Evolutionary conservation across 164 flowering plant genomes (phyloP).

Genomic region (Berberis vulgaris): DNA sequence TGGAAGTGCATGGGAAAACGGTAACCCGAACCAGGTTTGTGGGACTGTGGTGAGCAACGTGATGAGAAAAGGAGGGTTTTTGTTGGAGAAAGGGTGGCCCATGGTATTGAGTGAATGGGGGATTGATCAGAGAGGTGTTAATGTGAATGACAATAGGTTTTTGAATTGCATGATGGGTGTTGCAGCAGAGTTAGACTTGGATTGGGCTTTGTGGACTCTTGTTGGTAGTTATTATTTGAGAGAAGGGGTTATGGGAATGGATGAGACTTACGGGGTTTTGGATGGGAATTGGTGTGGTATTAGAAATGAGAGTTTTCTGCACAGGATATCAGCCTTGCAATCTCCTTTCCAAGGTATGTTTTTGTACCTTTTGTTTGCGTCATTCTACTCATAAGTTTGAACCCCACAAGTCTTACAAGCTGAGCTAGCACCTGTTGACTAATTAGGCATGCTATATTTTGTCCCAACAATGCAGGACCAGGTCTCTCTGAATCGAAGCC

Average conservation of each 20-base stretch:
- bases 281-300: conserved; percentile 44
- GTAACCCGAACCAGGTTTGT: conserved; percentile 64
- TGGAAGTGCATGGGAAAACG: conserved; percentile 44
- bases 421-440: not conserved
- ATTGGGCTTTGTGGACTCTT: conserved; percentile 76
- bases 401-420: not conserved
- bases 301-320: conserved; percentile 44
- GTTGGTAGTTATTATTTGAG: conserved; percentile 71
- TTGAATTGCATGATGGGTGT: conserved; percentile 58
- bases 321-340: conserved; percentile 46
- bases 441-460: not conserved
- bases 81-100: conserved; percentile 61
- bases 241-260: conserved; percentile 48
- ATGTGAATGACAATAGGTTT: conserved; percentile 68
- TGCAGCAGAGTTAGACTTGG: conserved; percentile 70
- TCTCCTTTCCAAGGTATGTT: conserved; percentile 54
- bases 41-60: conserved; percentile 27
- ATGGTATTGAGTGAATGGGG: conserved; percentile 81
- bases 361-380: not conserved
- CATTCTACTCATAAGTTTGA: not conserved
- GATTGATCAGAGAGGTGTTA: conserved; percentile 53
- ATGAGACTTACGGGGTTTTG: conserved; percentile 56
- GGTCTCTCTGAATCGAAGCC: conserved; percentile 24
- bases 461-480: conserved; percentile 52
- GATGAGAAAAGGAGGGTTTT: conserved; percentile 40